phyloP scores from a whole-genome alignment of 176 grass and related monocot genomes.

The Aegilops tauschii region DNA sequence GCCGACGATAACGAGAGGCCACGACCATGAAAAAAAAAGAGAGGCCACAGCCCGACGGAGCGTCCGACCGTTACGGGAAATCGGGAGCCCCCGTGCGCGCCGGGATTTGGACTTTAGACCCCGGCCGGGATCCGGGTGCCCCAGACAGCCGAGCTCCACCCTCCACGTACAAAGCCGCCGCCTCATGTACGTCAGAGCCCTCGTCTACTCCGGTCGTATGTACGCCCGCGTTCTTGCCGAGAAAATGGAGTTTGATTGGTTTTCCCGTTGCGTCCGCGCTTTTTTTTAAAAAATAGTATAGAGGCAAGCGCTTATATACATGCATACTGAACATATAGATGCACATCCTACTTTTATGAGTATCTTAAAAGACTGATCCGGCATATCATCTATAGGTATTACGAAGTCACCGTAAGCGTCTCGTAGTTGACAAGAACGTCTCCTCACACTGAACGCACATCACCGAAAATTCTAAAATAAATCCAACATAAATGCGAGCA shows the following conservation, averaged over 20 bases:
- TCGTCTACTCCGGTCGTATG: background rate
- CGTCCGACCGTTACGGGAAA: background rate
- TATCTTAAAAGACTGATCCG: accelerated
- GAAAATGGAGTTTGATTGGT: background rate
- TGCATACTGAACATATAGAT: no score
- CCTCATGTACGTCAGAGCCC: background rate
- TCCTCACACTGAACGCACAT: no score
- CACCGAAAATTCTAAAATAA: no score
- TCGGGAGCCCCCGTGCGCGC: background rate
- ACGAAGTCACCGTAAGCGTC: no score
- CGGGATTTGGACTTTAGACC: background rate
- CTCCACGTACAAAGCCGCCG: background rate
- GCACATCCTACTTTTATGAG: no score
- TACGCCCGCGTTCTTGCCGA: background rate
- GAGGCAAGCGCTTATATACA: accelerated
- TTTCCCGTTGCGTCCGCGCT: background rate
- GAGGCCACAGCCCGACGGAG: background rate
- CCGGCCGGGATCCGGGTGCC: no score
- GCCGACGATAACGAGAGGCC: background rate
- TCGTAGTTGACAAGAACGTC: no score
- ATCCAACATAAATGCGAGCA: no score
- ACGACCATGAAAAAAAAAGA: background rate
- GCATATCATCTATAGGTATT: no score
- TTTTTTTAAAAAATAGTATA: no score
- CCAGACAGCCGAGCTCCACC: no score